A percentile compares a stretch with the other conserved stretches of the same genome.
phyloP scores from a whole-genome alignment of 2,329 filamentous ascomycete genomes.

The Teratosphaeria gauchensis region DNA sequence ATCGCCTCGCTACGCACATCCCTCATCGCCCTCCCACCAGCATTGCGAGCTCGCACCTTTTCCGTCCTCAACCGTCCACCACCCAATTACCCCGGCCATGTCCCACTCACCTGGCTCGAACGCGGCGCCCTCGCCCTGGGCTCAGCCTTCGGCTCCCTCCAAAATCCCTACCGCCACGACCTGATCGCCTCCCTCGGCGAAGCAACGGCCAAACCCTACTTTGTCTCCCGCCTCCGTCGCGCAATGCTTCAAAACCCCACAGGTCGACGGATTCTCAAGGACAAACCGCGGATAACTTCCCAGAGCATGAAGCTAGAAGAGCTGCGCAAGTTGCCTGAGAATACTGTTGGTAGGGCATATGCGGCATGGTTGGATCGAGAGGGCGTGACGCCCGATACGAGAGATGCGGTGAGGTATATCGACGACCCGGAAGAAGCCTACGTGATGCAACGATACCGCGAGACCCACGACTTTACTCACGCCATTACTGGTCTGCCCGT shows the following conservation, averaged over 20 bases:
- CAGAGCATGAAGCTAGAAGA: slow-evolving; percentile 55
- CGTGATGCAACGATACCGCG: slow-evolving; percentile 95
- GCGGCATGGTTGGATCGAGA: slow-evolving; percentile 88
- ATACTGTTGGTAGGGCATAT: slow-evolving; percentile 73
- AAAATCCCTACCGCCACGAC: slow-evolving; percentile 77
- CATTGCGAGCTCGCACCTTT: slow-evolving; percentile 45
- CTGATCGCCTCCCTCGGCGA: slow-evolving; percentile 92
- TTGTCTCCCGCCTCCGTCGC: slow-evolving; percentile 82
- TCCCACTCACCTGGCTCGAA: slow-evolving; percentile 73
- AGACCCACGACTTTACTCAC: slow-evolving; percentile 97
- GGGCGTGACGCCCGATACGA: slow-evolving; percentile 84
- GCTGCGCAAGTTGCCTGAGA: slow-evolving; percentile 61
- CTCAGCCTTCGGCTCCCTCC: slow-evolving; percentile 49
- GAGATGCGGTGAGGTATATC: slow-evolving; percentile 74
- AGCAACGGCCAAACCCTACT: slow-evolving; percentile 87
- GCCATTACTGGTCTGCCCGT: slow-evolving; percentile 84
- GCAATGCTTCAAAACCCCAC: slow-evolving; percentile 80
- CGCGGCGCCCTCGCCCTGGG: slow-evolving; percentile 59
- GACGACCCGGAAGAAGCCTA: slow-evolving; percentile 94
- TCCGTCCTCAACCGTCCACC: slow-evolving; percentile 76
- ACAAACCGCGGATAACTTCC: slow-evolving; percentile 80
- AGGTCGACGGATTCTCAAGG: slow-evolving; percentile 81
- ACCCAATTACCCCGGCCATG: slow-evolving; percentile 84
- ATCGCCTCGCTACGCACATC: neutral
- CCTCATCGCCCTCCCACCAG: slow-evolving; percentile 22